Evolutionary conservation across 2,329 filamentous ascomycete species (phyloP), one percentile per base, ranked within the genome.

Genomic region (Hymenoscyphus scutula): DNA sequence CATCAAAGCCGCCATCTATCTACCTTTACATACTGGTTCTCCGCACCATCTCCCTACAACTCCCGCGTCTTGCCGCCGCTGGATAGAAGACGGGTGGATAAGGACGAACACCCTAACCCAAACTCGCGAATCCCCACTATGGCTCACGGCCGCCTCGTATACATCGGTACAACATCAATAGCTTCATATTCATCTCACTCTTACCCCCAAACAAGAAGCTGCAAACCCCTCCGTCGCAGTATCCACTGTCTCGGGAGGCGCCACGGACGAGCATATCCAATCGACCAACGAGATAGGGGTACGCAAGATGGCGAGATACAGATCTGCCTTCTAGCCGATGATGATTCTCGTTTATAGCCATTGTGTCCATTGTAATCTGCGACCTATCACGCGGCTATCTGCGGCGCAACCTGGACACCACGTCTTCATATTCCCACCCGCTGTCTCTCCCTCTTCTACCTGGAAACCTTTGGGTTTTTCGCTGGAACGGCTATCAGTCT

Each of bases 231-330:
- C 57, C 23, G 30, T 57, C 32, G 51, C 30, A 34, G 38, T 30
- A 54, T 51, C 62, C 62, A 55, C 57, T 62, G 62, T 64, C 59
- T 61, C 62, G 62, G 64, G 51, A 60, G 37, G 48, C 32, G 37
- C 30, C 54, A 59, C 17, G 54, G 53, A 32, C 48, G 8, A 58
- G 7, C 55, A 32, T 54, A 17, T 19, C 45, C 32, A 34, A 29
- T 55, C 32, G n/a, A 53, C 37, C 38, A 61, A 64, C 45, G 41
- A 58, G 29, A 45, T 34, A 34, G 27, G 38, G 25, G 34, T 58
- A 57, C 61, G 66, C 65, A 65, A 57, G 60, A 62, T 63, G 65
- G 62, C 66, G 63, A 67, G 59, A 55, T 57, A 64, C 66, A 68
- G 62, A 68, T 67, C 56, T 65, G 13, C 41, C 32, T 51, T 48